These are phyloP conservation scores for Epicoccum sorghinum DNA, from an alignment of 2,329 filamentous ascomycete genomes.

Conservation along the genomic window DNA sequence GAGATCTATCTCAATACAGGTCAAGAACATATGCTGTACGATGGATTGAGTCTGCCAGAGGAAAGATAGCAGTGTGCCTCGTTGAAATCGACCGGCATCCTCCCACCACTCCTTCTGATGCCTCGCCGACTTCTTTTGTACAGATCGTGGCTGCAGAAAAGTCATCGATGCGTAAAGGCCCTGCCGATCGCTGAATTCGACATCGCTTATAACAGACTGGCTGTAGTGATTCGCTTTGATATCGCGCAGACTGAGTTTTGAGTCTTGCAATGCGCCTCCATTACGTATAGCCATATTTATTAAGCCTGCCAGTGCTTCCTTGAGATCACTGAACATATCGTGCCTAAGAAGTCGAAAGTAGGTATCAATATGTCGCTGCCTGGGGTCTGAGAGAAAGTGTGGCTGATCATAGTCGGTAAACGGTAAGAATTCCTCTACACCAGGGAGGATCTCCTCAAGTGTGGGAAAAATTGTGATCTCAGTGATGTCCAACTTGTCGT, in stretches of 20 bases:
- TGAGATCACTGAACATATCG: slow-evolving; percentile 42
- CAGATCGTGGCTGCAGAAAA: background rate
- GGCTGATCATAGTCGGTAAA: slow-evolving; percentile 35
- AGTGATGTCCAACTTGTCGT: slow-evolving; percentile 41
- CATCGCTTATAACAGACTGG: background rate
- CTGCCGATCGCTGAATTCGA: background rate
- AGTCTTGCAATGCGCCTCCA: background rate
- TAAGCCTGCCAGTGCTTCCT: slow-evolving; percentile 19
- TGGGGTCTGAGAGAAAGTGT: slow-evolving; percentile 30
- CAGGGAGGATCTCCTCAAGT: slow-evolving; percentile 41
- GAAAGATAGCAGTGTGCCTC: too few species aligned
- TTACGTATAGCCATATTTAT: slow-evolving; percentile 20
- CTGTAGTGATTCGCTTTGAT: background rate
- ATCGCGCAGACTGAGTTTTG: background rate
- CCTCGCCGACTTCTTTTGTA: background rate
- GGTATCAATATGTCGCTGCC: slow-evolving; percentile 42
- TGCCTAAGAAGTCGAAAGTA: slow-evolving; percentile 42
- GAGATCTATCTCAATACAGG: too few species aligned
- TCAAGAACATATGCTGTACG: too few species aligned
- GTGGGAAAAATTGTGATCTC: slow-evolving; percentile 42
- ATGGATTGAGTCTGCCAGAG: too few species aligned
- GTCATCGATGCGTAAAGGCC: background rate
- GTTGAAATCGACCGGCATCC: too few species aligned
- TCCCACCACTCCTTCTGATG: background rate
- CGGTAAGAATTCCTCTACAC: slow-evolving; percentile 47